phyloP scores from a whole-genome alignment of 371 early-diverging fungal species.

The Phascolomyces articulosus region DNA sequence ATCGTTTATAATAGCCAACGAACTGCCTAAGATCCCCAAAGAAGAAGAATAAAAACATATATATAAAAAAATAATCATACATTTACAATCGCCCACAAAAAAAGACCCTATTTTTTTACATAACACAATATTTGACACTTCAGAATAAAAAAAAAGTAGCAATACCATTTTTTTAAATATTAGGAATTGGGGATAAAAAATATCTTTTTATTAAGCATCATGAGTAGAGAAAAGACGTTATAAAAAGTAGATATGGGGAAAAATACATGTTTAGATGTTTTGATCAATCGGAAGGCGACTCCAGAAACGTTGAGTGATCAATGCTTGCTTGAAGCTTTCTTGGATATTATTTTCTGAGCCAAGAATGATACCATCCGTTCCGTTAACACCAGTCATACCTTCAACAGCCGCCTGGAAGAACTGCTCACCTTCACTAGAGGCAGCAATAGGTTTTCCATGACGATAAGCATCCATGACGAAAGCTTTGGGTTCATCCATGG shows the following conservation, averaged over 20 bases:
- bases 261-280: not conserved
- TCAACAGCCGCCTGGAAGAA: conserved; percentile 26
- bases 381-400: not conserved
- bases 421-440: conserved; percentile 24
- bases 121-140: too few species aligned
- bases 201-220: not conserved
- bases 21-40: conserved; percentile 1
- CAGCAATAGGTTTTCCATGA: conserved; percentile 44
- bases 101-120: too few species aligned
- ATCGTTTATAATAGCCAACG: conserved; percentile 1
- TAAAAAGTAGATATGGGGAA: not conserved
- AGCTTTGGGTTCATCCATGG: conserved; percentile 34
- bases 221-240: not conserved
- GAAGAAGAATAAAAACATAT: not conserved
- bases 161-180: conserved; percentile 2
- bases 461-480: conserved; percentile 39
- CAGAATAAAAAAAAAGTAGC: conserved; percentile 4
- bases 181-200: not conserved
- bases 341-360: conserved; percentile 5
- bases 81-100: not conserved
- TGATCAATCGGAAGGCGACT: conserved; percentile 33
- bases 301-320: conserved; percentile 43
- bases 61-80: not conserved
- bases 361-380: conserved; percentile 24
- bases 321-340: conserved; percentile 19